A percentile compares a stretch with the other conserved stretches of the same genome.
Evolutionary conservation across 176 grass and related monocot genomes (phyloP).

Genomic region (Ampelocalamus luodianensis): DNA sequence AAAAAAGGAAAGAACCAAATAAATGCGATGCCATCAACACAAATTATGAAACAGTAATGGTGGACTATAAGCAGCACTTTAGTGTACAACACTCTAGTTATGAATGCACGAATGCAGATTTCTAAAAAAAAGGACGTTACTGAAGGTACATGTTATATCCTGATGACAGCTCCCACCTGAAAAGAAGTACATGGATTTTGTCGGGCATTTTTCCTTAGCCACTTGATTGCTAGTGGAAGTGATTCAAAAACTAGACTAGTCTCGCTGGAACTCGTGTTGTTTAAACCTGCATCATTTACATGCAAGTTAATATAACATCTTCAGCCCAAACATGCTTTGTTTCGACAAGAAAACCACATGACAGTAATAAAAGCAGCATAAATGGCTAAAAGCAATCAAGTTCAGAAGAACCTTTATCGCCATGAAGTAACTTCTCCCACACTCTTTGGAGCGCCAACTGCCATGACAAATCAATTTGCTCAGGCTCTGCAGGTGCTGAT

Average conservation of each 20-base stretch:
- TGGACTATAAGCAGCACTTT: neutral
- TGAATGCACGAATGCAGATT: neutral
- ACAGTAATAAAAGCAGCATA: constrained; percentile 2
- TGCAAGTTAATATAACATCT: constrained; percentile 15
- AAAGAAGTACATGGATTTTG: constrained; percentile 61
- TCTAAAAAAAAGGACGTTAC: neutral
- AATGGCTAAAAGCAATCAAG: neutral
- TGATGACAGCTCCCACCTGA: constrained; percentile 58
- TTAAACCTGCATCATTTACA: constrained; percentile 50
- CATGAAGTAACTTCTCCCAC: constrained; percentile 76
- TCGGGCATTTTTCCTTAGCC: constrained; percentile 66
- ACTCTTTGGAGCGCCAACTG: constrained; percentile 76
- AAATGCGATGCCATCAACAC: neutral
- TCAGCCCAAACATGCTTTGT: neutral
- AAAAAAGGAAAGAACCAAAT: neutral
- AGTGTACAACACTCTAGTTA: neutral
- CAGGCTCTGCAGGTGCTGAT: constrained; percentile 73
- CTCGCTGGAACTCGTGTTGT: constrained; percentile 40
- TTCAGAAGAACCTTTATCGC: constrained; percentile 55
- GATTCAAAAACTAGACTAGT: constrained; percentile 69
- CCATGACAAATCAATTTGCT: constrained; percentile 90
- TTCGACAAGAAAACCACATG: neutral
- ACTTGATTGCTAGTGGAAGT: constrained; percentile 74
- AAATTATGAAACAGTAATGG: neutral
- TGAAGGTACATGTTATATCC: neutral